phyloP scores from a whole-genome alignment of 495 filamentous ascomycete genomes.

The Tuber calosporum region DNA sequence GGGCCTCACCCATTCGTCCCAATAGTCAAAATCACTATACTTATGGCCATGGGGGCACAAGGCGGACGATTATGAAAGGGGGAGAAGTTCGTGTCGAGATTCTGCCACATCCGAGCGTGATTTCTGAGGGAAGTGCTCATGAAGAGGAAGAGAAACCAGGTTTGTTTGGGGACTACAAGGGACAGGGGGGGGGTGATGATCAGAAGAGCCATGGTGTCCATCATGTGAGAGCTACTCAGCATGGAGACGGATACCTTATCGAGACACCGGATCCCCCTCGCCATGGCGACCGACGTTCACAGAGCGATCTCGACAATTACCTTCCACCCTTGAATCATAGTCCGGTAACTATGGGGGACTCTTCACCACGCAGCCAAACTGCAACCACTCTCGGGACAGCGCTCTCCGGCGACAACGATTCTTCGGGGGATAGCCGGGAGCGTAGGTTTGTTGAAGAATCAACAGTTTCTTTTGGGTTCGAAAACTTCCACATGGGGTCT shows the following conservation, averaged over 20 bases:
- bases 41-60: constrained; percentile 13
- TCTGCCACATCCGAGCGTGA: constrained; percentile 23
- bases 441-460: constrained; percentile 37
- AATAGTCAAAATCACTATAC: constrained; percentile 22
- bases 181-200: background rate
- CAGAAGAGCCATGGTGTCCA: background rate
- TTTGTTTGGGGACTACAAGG: background rate
- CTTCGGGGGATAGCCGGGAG: constrained; percentile 21
- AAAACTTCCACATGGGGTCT: constrained; percentile 33
- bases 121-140: background rate
- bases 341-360: background rate
- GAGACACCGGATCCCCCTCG: background rate
- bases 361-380: constrained; percentile 19
- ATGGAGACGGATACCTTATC: background rate
- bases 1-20: constrained; percentile 13
- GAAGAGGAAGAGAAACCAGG: background rate
- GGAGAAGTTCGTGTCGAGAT: constrained; percentile 40
- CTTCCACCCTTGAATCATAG: constrained; percentile 17
- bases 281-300: background rate
- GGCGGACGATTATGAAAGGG: constrained; percentile 31
- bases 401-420: background rate
- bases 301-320: constrained; percentile 9
- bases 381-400: constrained; percentile 20
- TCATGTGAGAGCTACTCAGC: background rate
- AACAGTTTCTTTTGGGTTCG: constrained; percentile 30